These are phyloP conservation scores for Dictyostelium capitatum DNA, from an alignment of 78 protist genomes.

Conservation along the genomic window DNA sequence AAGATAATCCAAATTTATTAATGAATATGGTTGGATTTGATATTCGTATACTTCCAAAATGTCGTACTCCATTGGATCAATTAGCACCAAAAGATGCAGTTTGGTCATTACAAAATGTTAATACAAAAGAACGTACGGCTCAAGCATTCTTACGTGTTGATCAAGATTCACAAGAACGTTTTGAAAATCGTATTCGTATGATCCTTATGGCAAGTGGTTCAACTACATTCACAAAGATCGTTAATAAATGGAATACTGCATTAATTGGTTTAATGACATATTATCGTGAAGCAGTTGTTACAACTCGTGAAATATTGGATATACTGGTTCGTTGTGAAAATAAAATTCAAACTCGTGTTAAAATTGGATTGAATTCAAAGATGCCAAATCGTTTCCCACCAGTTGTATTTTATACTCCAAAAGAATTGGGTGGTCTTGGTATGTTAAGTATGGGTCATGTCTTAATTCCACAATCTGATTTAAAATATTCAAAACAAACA, in stretches of 20 bases:
- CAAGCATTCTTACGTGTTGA: constrained; percentile 99
- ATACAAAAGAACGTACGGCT: constrained; percentile 93
- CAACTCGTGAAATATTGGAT: constrained; percentile 98
- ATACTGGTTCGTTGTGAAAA: constrained; percentile 99
- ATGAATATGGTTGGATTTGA: constrained; percentile 99
- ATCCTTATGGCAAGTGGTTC: constrained; percentile 99
- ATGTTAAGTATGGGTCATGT: constrained; percentile 99
- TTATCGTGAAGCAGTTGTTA: constrained; percentile 97
- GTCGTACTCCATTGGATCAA: constrained; percentile 89
- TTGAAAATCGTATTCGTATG: constrained; percentile 98
- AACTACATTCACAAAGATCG: constrained; percentile 99
- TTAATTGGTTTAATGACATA: constrained; percentile 99
- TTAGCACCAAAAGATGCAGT: constrained; percentile 95
- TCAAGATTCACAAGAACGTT: constrained; percentile 88
- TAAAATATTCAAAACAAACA: constrained; percentile 97
- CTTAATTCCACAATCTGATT: constrained; percentile 99
- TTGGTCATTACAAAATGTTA: constrained; percentile 98
- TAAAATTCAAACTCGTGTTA: constrained; percentile 99
- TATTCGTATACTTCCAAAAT: constrained; percentile 97
- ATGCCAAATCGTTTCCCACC: constrained; percentile 99
- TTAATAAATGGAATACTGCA: constrained; percentile 99
- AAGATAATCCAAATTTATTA: constrained; percentile 99
- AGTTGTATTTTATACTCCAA: constrained; percentile 99
- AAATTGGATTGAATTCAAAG: constrained; percentile 99
- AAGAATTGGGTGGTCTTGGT: constrained; percentile 99